These are phyloP conservation scores for Colletotrichum sansevieriae DNA, from an alignment of 2,329 filamentous ascomycete genomes.

Conservation along the genomic window DNA sequence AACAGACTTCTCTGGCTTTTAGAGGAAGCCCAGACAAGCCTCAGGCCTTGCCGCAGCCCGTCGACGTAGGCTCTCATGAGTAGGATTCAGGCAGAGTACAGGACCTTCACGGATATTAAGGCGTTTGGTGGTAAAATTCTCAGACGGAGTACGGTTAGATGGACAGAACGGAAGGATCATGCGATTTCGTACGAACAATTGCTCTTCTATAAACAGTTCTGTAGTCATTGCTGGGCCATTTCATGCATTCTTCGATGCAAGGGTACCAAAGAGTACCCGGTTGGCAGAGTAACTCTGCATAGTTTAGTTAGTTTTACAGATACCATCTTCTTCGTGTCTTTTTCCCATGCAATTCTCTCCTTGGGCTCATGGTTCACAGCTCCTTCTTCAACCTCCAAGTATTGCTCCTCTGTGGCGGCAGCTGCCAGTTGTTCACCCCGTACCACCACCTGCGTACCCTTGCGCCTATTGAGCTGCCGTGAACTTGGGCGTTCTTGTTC, in stretches of 20 bases:
- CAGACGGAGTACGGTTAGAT: slow-evolving; percentile 36
- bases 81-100: slow-evolving; percentile 38
- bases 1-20: slow-evolving; percentile 66
- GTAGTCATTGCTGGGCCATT: slow-evolving; percentile 19
- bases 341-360: neutral
- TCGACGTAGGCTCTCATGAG: slow-evolving; percentile 50
- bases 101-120: slow-evolving; percentile 13
- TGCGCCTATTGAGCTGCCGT: slow-evolving; percentile 82
- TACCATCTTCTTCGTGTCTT: slow-evolving; percentile 32
- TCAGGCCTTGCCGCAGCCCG: slow-evolving; percentile 49
- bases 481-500: slow-evolving; percentile 84
- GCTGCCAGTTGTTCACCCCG: slow-evolving; percentile 89
- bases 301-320: slow-evolving; percentile 40
- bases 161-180: slow-evolving; percentile 4
- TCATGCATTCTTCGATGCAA: slow-evolving; percentile 28
- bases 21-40: slow-evolving; percentile 73
- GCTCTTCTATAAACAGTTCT: slow-evolving; percentile 31
- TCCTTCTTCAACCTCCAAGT: slow-evolving; percentile 39
- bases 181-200: slow-evolving; percentile 27
- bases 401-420: slow-evolving; percentile 61
- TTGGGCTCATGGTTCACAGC: neutral
- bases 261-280: slow-evolving; percentile 20
- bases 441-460: slow-evolving; percentile 94
- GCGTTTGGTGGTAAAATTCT: slow-evolving; percentile 34
- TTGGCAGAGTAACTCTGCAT: slow-evolving; percentile 37